A percentile compares a stretch with the other conserved stretches of the same genome.
These are phyloP conservation scores for Butyriboletus appendiculatus DNA, from an alignment of 1,284 basidiomycete species.

Conservation along the genomic window DNA sequence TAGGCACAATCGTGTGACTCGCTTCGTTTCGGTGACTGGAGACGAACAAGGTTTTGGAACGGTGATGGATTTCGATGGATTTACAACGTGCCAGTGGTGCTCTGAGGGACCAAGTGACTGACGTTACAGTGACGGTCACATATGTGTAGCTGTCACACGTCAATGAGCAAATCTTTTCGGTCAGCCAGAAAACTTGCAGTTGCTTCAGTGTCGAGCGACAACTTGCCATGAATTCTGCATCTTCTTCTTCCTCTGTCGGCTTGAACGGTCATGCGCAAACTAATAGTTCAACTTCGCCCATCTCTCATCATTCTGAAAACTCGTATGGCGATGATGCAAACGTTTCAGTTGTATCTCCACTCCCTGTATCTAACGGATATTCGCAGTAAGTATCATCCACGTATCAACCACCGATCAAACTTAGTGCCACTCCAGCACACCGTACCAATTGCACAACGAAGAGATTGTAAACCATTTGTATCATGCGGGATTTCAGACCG, in stretches of 20 bases:
- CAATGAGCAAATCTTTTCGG: conserved; percentile 23
- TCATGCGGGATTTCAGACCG: conserved; percentile 75
- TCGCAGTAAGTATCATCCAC: conserved; percentile 42
- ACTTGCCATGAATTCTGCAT: conserved; percentile 21
- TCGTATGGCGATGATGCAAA: conserved; percentile 23
- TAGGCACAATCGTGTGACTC: conserved; percentile 59
- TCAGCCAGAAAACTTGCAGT: not conserved
- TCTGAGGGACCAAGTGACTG: conserved; percentile 1
- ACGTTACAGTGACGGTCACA: conserved; percentile 24
- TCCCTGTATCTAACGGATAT: conserved; percentile 37
- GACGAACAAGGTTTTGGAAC: conserved; percentile 39
- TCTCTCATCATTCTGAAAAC: conserved; percentile 23
- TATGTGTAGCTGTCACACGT: conserved; percentile 19
- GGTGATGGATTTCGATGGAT: conserved; percentile 41
- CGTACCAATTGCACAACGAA: conserved; percentile 63
- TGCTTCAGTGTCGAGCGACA: not conserved
- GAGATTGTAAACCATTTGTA: conserved; percentile 76
- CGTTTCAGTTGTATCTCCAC: conserved; percentile 23
- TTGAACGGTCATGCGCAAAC: conserved; percentile 26
- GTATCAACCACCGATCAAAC: conserved; percentile 11
- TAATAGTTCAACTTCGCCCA: conserved; percentile 24
- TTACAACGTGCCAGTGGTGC: conserved; percentile 37
- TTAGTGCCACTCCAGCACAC: conserved; percentile 36
- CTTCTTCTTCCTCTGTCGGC: conserved; percentile 25
- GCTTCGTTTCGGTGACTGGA: conserved; percentile 58